Evolutionary conservation across 768 basidiomycete species (phyloP), one percentile per base, ranked within the genome.

Genomic region (Termitomyces sp.): DNA sequence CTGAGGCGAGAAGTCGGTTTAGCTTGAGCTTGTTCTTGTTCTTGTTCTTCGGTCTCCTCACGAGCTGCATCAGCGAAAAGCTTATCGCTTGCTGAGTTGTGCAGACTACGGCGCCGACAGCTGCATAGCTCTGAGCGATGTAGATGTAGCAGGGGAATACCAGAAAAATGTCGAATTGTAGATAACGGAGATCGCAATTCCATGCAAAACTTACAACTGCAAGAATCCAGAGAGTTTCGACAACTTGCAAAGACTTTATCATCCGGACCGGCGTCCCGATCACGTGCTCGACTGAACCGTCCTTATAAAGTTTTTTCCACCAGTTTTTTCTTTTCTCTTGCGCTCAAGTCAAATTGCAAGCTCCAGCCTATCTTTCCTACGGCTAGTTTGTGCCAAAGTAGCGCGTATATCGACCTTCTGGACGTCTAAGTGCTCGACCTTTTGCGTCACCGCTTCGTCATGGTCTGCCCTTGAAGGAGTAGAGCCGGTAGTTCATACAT

Each of bases 11-110:
- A 63, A 11, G 63, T 32, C 37, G 56, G 49, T 49, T 63, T 53
- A 10, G 56, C 54, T 25, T 59, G 43, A 29, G 61, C 52, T 55
- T 71, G 61, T 47, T 57, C 52, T 55, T 71, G 61, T 47, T 57
- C 52, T 55, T 71, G 61, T 47, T 57, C 66, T 55, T 81, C 77
- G 4, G 75, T 72, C 65, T 85, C 86, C 66, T 87, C 86, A 40
- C 66, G 71, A 14, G 74, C 77, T 38, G 89, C 88, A 71, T 89
- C 86, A 31, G 81, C 83, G 68, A 89, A 86, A 46, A 91, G 81
- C 69, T 89, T 86, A 31, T 79, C 80, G 64, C 84, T 85, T 3
- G 83, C 83, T 55, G 65, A 60, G 6, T 11, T 63, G 57, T 60
- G 53, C 5, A 47, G 17, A 10, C 29, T 9, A 15, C 60, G 61